These are phyloP conservation scores for Lactarius vividus DNA, from an alignment of 768 basidiomycete genomes.

Conservation along the genomic window DNA sequence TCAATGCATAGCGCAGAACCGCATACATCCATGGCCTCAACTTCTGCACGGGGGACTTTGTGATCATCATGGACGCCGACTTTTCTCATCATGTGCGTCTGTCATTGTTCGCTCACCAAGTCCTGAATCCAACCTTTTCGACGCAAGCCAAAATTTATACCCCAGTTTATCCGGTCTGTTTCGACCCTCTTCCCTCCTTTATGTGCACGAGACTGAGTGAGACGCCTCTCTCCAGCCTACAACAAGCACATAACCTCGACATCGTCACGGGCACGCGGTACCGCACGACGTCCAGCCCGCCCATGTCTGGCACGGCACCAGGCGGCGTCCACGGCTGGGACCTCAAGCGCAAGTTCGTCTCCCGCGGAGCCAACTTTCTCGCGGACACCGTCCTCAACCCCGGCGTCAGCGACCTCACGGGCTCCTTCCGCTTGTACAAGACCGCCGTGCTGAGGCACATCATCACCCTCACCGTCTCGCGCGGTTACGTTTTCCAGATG, in stretches of 20 bases:
- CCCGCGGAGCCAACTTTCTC: constrained; percentile 85
- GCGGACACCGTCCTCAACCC: constrained; percentile 83
- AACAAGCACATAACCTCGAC: constrained; percentile 83
- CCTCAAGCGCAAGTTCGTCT: constrained; percentile 82
- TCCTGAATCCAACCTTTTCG: not conserved
- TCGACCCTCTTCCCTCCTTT: not conserved
- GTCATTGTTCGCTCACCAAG: not conserved
- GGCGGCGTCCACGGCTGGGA: constrained; percentile 95
- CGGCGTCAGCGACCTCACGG: constrained; percentile 87
- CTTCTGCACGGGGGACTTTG: constrained; percentile 88
- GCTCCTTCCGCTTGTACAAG: constrained; percentile 85
- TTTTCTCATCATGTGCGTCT: constrained; percentile 86
- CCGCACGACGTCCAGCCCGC: constrained; percentile 57
- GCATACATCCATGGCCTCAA: constrained; percentile 91
- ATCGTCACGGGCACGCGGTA: constrained; percentile 94
- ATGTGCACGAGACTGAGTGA: constrained; percentile 1
- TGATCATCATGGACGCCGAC: constrained; percentile 97
- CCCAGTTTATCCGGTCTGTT: constrained; percentile 78
- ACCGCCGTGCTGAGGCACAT: constrained; percentile 73
- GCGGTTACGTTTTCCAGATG: constrained; percentile 97
- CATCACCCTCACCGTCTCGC: constrained; percentile 79
- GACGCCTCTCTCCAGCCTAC: constrained; percentile 50
- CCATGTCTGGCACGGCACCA: constrained; percentile 55
- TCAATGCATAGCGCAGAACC: constrained; percentile 47
- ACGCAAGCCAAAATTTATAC: constrained; percentile 87